These are phyloP conservation scores for Monosporozyma unispora DNA, from an alignment of 805 yeast species.

Conservation along the genomic window DNA sequence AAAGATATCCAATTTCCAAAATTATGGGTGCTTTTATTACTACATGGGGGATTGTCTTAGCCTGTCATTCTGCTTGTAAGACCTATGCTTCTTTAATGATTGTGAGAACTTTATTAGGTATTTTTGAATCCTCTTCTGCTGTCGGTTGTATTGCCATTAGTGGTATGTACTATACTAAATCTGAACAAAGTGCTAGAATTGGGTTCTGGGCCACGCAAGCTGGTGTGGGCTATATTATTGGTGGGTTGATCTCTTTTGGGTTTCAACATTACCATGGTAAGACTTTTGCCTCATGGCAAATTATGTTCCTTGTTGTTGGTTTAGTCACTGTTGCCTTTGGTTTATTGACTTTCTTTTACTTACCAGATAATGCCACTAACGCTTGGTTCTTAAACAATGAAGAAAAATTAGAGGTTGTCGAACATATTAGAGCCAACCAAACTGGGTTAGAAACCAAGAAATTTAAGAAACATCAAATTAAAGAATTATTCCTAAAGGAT, in stretches of 20 bases:
- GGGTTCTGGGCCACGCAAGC: slow-evolving; percentile 51
- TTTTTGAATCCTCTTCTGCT: slow-evolving; percentile 46
- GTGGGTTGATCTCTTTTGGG: slow-evolving; percentile 41
- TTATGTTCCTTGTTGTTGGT: slow-evolving; percentile 50
- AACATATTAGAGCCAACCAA: slow-evolving; percentile 39
- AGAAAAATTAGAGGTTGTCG: slow-evolving; percentile 39
- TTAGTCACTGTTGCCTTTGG: slow-evolving; percentile 44
- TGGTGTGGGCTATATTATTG: slow-evolving; percentile 40
- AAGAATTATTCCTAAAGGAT: slow-evolving; percentile 39
- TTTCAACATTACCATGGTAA: slow-evolving; percentile 43
- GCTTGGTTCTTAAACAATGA: slow-evolving; percentile 34
- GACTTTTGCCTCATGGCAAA: slow-evolving; percentile 47
- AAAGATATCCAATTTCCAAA: slow-evolving; percentile 45
- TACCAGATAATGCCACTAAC: slow-evolving; percentile 43
- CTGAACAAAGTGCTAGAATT: slow-evolving; percentile 44
- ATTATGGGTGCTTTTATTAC: slow-evolving; percentile 39
- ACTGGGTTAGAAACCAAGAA: slow-evolving; percentile 44
- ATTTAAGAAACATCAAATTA: slow-evolving; percentile 37
- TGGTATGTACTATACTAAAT: slow-evolving; percentile 52
- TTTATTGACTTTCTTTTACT: slow-evolving; percentile 31
- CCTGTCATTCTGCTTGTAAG: slow-evolving; percentile 43
- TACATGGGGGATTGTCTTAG: slow-evolving; percentile 46
- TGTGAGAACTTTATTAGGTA: slow-evolving; percentile 44
- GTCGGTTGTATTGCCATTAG: slow-evolving; percentile 50
- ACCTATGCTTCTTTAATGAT: slow-evolving; percentile 47